These are phyloP conservation scores for Venturia asperata DNA, from an alignment of 2,329 filamentous ascomycete genomes.

Conservation along the genomic window DNA sequence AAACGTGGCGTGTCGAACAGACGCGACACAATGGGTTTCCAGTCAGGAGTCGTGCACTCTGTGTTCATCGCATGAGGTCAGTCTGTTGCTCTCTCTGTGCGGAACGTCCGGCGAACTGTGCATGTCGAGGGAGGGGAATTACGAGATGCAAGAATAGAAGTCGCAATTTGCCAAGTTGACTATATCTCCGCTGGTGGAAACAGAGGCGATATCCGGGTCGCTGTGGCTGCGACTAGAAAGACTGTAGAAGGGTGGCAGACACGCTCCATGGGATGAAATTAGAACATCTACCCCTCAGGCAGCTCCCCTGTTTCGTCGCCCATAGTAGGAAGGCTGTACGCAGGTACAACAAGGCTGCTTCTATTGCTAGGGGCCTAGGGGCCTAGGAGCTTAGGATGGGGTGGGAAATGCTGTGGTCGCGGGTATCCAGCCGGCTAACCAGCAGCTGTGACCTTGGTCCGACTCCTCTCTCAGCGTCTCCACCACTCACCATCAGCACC, in stretches of 20 bases:
- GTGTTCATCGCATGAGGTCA: not conserved
- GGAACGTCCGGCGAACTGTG: not conserved
- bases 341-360: no score
- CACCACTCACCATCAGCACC: not conserved
- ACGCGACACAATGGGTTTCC: slow-evolving; percentile 9
- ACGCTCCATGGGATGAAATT: not conserved
- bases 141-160: not conserved
- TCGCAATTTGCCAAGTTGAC: not conserved
- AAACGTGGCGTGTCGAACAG: slow-evolving; percentile 12
- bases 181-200: not conserved
- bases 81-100: not conserved
- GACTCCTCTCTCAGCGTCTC: not conserved
- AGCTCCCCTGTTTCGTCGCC: not conserved
- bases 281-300: not conserved
- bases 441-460: not conserved
- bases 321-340: not conserved
- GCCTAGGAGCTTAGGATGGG: no score
- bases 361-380: no score
- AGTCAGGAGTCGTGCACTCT: slow-evolving; percentile 1
- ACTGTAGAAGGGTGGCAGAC: not conserved
- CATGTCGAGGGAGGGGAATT: not conserved
- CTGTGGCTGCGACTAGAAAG: not conserved
- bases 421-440: not conserved
- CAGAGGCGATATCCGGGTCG: not conserved
- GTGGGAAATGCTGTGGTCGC: no score